Conservation (phyloP, 1,284 basidiomycete species). For the Microbotryum violaceum region DNA sequence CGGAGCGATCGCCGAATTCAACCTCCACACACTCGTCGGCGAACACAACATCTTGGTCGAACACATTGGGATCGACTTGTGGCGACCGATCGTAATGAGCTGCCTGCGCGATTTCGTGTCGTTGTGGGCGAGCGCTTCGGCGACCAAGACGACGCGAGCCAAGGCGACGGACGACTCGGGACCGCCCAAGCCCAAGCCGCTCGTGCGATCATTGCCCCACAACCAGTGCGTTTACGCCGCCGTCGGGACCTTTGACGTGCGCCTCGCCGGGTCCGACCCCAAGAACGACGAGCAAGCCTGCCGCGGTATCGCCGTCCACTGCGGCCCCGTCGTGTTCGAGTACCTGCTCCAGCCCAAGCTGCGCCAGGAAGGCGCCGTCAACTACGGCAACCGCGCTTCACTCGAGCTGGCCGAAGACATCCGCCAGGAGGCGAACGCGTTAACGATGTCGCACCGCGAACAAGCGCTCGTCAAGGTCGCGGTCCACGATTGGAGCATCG, state of each 20-base stretch:
- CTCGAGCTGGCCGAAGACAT: slow-evolving; percentile 55
- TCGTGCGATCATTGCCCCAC: slow-evolving; percentile 49
- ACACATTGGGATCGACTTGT: slow-evolving; percentile 21
- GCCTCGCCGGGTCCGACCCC: slow-evolving; percentile 66
- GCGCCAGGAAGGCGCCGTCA: slow-evolving; percentile 44
- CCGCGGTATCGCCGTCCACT: slow-evolving; percentile 62
- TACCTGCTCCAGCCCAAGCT: slow-evolving; percentile 55
- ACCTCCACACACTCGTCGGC: slow-evolving; percentile 7
- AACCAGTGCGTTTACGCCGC: slow-evolving; percentile 56
- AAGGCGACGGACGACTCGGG: not conserved
- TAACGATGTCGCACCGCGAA: slow-evolving; percentile 43
- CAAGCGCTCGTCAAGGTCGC: slow-evolving; percentile 42
- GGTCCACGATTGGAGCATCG: slow-evolving; percentile 36
- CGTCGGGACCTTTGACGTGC: slow-evolving; percentile 57
- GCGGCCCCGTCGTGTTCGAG: slow-evolving; percentile 50
- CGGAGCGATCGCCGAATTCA: slow-evolving; percentile 6
- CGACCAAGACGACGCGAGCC: slow-evolving; percentile 5
- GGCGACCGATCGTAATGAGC: slow-evolving; percentile 26
- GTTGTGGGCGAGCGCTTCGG: slow-evolving; percentile 9
- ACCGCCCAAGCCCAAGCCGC: slow-evolving; percentile 16
- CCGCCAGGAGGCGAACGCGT: slow-evolving; percentile 51
- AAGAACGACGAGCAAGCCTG: slow-evolving; percentile 61
- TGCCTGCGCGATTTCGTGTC: slow-evolving; percentile 24
- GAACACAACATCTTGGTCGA: slow-evolving; percentile 20
- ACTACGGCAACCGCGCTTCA: slow-evolving; percentile 47